These are phyloP conservation scores for Ephemerocybe angulata DNA, from an alignment of 768 basidiomycete species.

Conservation along the genomic window DNA sequence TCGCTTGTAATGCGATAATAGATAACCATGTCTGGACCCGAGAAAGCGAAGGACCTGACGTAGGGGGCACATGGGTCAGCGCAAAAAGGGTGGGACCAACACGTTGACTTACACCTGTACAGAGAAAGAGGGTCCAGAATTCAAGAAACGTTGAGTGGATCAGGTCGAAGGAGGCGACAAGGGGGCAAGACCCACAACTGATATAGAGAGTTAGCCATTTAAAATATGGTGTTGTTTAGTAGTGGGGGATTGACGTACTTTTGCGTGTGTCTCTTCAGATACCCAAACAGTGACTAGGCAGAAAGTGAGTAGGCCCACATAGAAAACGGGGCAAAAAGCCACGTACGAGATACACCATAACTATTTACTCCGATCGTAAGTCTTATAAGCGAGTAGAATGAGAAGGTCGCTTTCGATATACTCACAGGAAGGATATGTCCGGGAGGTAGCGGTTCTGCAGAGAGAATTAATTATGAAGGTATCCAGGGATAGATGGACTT, in stretches of 20 bases:
- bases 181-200: background rate
- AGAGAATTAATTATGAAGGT: background rate
- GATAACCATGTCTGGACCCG: background rate
- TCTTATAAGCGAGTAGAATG: background rate
- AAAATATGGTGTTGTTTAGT: too few species aligned
- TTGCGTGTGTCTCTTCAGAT: background rate
- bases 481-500: background rate
- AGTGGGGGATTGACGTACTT: too few species aligned
- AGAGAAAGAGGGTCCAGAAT: background rate
- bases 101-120: background rate
- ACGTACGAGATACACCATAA: conserved; percentile 1
- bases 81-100: too few species aligned
- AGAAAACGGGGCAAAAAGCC: background rate
- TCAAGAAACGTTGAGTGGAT: background rate
- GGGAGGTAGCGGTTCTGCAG: conserved; percentile 4
- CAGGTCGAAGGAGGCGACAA: background rate
- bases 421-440: conserved; percentile 1
- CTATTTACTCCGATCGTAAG: too few species aligned
- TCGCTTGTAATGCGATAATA: background rate
- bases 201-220: too few species aligned
- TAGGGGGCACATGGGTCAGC: too few species aligned
- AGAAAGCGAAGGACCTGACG: background rate
- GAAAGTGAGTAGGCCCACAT: background rate
- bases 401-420: background rate
- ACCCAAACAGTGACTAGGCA: background rate